These are phyloP conservation scores for Lupinus albus DNA, from an alignment of 306 rosid genomes.

Conservation along the genomic window DNA sequence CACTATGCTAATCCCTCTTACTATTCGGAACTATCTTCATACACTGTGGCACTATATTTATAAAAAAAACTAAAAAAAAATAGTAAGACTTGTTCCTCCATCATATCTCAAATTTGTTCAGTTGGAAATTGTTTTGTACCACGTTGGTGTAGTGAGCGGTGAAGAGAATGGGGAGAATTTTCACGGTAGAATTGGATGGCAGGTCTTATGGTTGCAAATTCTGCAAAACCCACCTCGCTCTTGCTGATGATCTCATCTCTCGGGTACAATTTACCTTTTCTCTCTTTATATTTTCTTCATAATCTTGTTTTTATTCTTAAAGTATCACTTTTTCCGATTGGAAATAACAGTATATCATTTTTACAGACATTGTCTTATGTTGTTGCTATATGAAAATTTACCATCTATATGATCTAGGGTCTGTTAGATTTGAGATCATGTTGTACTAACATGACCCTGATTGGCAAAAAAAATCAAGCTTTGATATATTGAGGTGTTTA, in stretches of 20 bases:
- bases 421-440: neutral
- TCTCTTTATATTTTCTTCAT: neutral
- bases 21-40: too few species aligned
- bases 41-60: too few species aligned
- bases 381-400: neutral
- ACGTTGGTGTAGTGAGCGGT: neutral
- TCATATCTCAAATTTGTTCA: neutral
- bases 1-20: too few species aligned
- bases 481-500: neutral
- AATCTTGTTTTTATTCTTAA: neutral
- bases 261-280: constrained; percentile 46
- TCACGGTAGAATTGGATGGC: constrained; percentile 81
- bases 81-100: neutral
- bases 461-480: neutral
- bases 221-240: constrained; percentile 86
- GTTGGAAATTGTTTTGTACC: neutral
- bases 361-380: constrained; percentile 7
- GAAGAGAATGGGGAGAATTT: constrained; percentile 69
- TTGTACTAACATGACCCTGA: neutral
- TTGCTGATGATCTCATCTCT: constrained; percentile 74
- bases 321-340: neutral
- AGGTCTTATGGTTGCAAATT: constrained; percentile 86
- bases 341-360: neutral
- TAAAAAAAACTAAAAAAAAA: too few species aligned
- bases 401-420: constrained; percentile 11